A percentile compares a stretch with the other conserved stretches of the same genome.
These are phyloP conservation scores for Magnaporthiopsis rhizophila DNA, from an alignment of 2,329 filamentous ascomycete genomes.

Conservation along the genomic window DNA sequence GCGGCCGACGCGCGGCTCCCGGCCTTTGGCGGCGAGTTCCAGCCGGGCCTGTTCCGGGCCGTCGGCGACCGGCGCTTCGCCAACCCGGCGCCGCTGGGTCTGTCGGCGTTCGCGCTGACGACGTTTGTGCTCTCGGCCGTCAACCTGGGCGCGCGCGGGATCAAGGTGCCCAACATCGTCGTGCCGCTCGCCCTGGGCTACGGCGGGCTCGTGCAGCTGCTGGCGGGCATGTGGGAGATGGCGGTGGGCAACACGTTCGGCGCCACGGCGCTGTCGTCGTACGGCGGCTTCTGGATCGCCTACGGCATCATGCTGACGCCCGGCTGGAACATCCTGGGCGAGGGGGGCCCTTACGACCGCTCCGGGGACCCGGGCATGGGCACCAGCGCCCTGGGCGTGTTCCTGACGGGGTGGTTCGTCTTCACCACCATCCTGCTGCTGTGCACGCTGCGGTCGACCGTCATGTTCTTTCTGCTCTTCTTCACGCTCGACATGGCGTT, in stretches of 20 bases:
- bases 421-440: constrained; percentile 69
- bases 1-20: constrained; percentile 31
- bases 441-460: constrained; percentile 67
- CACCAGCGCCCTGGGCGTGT: constrained; percentile 61
- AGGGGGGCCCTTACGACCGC: constrained; percentile 34
- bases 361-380: constrained; percentile 34
- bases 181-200: constrained; percentile 65
- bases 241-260: constrained; percentile 82
- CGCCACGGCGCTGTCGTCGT: constrained; percentile 73
- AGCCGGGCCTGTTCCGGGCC: constrained; percentile 60
- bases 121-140: constrained; percentile 72
- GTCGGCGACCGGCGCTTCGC: constrained; percentile 57
- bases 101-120: constrained; percentile 72
- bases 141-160: constrained; percentile 58
- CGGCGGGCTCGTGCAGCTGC: constrained; percentile 69
- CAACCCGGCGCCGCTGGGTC: constrained; percentile 71
- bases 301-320: constrained; percentile 67
- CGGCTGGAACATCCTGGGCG: constrained; percentile 49
- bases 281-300: constrained; percentile 76
- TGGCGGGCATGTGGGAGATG: constrained; percentile 89
- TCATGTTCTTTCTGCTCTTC: constrained; percentile 73
- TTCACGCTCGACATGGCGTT: constrained; percentile 70
- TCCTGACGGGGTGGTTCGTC: constrained; percentile 75
- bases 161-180: constrained; percentile 56
- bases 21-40: constrained; percentile 65